Evolutionary conservation across 495 filamentous ascomycete species (phyloP).

Genomic region (Tuber microsphaerosporum): DNA sequence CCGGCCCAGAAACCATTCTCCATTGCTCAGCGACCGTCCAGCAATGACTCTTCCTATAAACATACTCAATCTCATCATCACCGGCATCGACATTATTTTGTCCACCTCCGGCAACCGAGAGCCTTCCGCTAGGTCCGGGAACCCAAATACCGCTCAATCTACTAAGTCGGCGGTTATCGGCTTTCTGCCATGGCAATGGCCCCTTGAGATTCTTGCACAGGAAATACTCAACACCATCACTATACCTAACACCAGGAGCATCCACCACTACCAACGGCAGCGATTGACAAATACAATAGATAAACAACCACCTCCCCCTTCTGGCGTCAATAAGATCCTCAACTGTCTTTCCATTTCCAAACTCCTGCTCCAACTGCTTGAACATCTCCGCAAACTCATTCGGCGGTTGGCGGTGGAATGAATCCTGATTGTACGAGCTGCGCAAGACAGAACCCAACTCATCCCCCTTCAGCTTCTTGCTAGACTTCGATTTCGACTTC

Average conservation of each 20-base stretch:
- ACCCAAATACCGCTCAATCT: conserved; percentile 72
- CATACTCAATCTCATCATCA: conserved; percentile 80
- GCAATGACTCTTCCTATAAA: conserved; percentile 85
- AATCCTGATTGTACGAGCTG: conserved; percentile 69
- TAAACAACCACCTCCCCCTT: conserved; percentile 85
- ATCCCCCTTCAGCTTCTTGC: conserved; percentile 65
- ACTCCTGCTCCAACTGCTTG: conserved; percentile 72
- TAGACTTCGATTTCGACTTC: conserved; percentile 53
- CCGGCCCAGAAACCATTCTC: conserved; percentile 28
- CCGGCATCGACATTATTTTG: conserved; percentile 63
- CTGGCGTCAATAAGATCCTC: conserved; percentile 71
- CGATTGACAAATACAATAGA: conserved; percentile 84
- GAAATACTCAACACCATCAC: conserved; percentile 87
- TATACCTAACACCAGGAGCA: conserved; percentile 67
- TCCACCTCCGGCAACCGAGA: conserved; percentile 63
- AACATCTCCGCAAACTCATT: conserved; percentile 70
- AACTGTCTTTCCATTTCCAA: conserved; percentile 61
- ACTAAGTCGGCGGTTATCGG: conserved; percentile 54
- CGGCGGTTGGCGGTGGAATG: conserved; percentile 49
- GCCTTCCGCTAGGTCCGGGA: conserved; percentile 46
- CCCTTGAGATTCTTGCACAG: conserved; percentile 84
- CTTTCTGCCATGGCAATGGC: conserved; percentile 76
- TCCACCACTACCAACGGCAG: conserved; percentile 86
- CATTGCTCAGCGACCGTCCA: conserved; percentile 64
- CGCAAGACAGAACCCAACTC: conserved; percentile 68